A percentile compares a stretch with the other conserved stretches of the same genome.
Evolutionary conservation across 108 stramenopile species (phyloP).

Genomic region (Cylindrotheca closterium): DNA sequence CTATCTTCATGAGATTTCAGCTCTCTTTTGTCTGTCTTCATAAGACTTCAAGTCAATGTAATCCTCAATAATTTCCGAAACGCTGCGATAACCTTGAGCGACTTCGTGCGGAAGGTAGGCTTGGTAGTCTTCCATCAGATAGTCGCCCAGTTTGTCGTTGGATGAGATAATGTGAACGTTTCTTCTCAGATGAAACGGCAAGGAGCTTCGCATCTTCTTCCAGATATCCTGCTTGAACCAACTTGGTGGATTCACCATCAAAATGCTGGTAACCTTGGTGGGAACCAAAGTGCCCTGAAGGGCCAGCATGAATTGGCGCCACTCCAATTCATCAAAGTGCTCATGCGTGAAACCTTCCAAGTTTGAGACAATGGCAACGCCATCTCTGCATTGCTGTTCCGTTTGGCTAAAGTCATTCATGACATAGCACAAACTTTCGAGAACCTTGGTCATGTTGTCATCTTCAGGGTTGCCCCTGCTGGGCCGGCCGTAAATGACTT

Average conservation of each 20-base stretch:
- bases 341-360: slow-evolving; percentile 52
- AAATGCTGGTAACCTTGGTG: slow-evolving; percentile 35
- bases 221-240: slow-evolving; percentile 32
- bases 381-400: slow-evolving; percentile 33
- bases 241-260: slow-evolving; percentile 58
- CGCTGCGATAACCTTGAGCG: neutral
- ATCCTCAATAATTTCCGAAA: neutral
- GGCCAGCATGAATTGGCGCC: slow-evolving; percentile 47
- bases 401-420: slow-evolving; percentile 38
- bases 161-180: neutral
- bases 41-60: neutral
- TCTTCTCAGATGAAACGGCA: neutral
- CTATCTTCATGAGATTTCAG: neutral
- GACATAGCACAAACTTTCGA: slow-evolving; percentile 49
- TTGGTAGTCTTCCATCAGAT: neutral
- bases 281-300: slow-evolving; percentile 48
- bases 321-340: slow-evolving; percentile 48
- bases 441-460: slow-evolving; percentile 36
- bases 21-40: neutral
- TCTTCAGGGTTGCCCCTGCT: slow-evolving; percentile 42
- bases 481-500: slow-evolving; percentile 52
- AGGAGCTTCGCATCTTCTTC: neutral
- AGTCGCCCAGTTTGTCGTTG: neutral
- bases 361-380: slow-evolving; percentile 54
- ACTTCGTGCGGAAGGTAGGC: neutral